Conservation (phyloP, 1,139 yeast genomes). For the Eremothecium coryli region DNA sequence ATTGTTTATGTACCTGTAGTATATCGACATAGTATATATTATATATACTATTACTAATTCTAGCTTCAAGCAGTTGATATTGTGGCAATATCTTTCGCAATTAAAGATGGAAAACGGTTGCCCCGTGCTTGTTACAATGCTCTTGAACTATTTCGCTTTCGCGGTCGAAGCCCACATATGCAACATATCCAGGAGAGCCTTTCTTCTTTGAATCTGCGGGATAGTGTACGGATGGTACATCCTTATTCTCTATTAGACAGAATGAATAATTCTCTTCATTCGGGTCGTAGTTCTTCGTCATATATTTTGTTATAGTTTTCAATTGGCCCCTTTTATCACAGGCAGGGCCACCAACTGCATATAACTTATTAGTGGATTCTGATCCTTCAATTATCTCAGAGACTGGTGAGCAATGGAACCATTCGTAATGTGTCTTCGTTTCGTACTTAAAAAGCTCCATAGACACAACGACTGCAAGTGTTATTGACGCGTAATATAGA, state of each 20-base stretch:
- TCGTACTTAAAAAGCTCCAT: constrained; percentile 36
- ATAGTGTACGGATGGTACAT: constrained; percentile 26
- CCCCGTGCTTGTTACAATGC: constrained; percentile 19
- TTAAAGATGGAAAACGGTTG: constrained; percentile 25
- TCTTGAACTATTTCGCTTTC: constrained; percentile 24
- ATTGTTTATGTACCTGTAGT: too few species aligned
- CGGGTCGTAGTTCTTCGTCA: constrained; percentile 33
- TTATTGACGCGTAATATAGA: constrained; percentile 24
- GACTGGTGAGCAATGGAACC: constrained; percentile 36
- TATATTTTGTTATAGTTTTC: constrained; percentile 32
- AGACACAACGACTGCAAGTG: constrained; percentile 31
- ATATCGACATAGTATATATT: too few species aligned
- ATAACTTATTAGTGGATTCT: constrained; percentile 26
- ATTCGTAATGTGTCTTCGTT: constrained; percentile 33
- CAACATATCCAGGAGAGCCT: constrained; percentile 31
- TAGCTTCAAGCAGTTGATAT: too few species aligned
- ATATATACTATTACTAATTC: too few species aligned
- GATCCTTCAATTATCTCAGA: constrained; percentile 22
- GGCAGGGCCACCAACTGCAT: constrained; percentile 35
- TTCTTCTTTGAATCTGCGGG: constrained; percentile 27
- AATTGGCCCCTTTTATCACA: constrained; percentile 37
- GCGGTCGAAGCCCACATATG: constrained; percentile 30
- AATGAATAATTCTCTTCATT: constrained; percentile 29
- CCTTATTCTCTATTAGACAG: constrained; percentile 29
- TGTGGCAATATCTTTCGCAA: too few species aligned